Base-by-base conservation (phyloP, 306 rosid genomes). In the Mimosa bimucronata region DNA sequence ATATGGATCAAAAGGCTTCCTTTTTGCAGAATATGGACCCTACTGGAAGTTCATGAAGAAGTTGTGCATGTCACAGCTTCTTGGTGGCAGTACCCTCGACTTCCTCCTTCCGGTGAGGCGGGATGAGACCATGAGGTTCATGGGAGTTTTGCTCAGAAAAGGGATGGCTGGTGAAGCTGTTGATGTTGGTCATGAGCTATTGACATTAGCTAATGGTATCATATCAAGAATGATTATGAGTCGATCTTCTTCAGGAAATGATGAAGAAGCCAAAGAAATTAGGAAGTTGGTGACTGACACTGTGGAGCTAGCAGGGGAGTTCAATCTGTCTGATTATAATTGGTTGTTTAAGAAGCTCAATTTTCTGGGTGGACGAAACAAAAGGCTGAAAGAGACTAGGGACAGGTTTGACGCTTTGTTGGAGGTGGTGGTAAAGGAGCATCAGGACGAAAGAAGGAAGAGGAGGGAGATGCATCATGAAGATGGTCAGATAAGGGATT, bases 11-110 rank as follows among this genome's bases (percentile, higher is more conserved):
- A 41, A 86, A 0, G 91, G 87, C 37, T 85, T 87, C 40, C 2
- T 69, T 5, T 50, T 81, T 34, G 81, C 89, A 1, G 83, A 86
- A 1, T 89, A 85, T 25, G 93, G 88, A 61, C 84, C 80, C 7
- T 85, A 79, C 37, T 87, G 90, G 90, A 87, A 83, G 80, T 88
- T 90, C 88, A 77, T 88, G 87, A 89, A 79, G 74, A 86, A 86
- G 72, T 42, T 89, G 8, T 77, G 84, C 58, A 75, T 89, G 70
- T 62, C 89, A 14, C 80, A 86, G 38, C 93, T 89, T 62, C 91
- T 89, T 0, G 85, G 88, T 1, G 83, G 83, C 16, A 75, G 75
- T 15, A 85, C 77, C 8, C 78, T 87, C 16, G 82, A 87, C 19
- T 73, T 55, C 25, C 80, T 77, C 26, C 29, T 55, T 11, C 85